Base-by-base conservation (phyloP, 495 filamentous ascomycete species). In the Friedmanniomyces simplex region DNA sequence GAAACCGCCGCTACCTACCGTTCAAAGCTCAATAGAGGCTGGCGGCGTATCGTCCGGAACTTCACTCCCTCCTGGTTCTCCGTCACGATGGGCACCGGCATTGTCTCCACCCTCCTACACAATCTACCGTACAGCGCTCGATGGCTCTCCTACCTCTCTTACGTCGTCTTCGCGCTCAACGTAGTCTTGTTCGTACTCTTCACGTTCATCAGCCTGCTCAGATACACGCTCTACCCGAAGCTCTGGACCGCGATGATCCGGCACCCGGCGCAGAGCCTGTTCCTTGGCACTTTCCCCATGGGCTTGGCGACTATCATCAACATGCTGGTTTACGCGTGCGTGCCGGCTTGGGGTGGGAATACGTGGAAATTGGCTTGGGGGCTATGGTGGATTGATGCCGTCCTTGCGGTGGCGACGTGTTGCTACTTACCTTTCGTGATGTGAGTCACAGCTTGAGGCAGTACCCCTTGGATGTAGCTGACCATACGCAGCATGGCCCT, bases 231-330 rank as follows among this genome's bases (percentile, higher is more conserved):
- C 1, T 85, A 82, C 54, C 82, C 80, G 0, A 74, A 79, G 57
- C 78, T 84, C 22, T 84, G 80, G 73, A 52, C 18, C 0, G 76
- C 69, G 16, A 82, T 84, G 79, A 74, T 84, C 51, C 64, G 63
- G 0, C 78, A 85, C 59, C 73, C 78, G 0, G 73, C 72, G 0
- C 81, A 85, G 58, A 79, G 76, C 1, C 74, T 86, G 26, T 85
- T 84, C 62, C 68, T 85, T 0, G 81, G 80, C 1, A 80, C 79
- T 0, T 74, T 85, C 28, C 82, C 82, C 0, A 84, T 85, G 79
- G 80, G 80, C 4, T 75, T 85, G 20, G 77, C 79, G 0, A 85
- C 79, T 1, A 76, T 84, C 21, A 69, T 82, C 50, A 79, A 79
- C 43, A 77, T 79, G 76, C 70, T 78, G 52, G 71, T 76, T 30